Base-by-base conservation (phyloP, 352 stramenopile species). In the Pythium dissimile region DNA sequence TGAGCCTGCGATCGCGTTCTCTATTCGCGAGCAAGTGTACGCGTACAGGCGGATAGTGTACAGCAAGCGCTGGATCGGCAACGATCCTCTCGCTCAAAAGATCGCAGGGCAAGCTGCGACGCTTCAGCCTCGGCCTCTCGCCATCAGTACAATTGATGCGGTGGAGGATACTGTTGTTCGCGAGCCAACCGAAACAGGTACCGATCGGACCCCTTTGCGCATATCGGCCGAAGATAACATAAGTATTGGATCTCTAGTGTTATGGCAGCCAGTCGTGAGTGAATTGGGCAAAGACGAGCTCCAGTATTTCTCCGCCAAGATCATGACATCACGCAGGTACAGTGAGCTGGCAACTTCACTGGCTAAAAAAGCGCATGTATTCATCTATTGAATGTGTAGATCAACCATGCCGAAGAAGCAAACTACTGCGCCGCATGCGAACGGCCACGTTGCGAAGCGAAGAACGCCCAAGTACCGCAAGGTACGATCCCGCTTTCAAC, bases 241-340 rank as follows among this genome's bases (percentile, higher is more conserved):
- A 55, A 7, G 12, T 16, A 6, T 15, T 12, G 23, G 3, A 11
- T 24, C 5, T 45, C 34, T 26, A 87, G 81, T 73, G 39, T 53
- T 87, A 43, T 92, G 81, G 81, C 77, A 88, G 42, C 81, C 81
- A 21, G 69, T 84, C 28, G 21, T 92, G 26, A 92, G 79, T 42
- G 79, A 92, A 48, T 59, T 92, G 26, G 84, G 73, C 13, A 71
- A 51, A 61, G 81, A 92, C 62, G 81, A 92, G 54, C 68, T 64
- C 41, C 73, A 80, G 57, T 85, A 84, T 76, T 75, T 92, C 67
- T 71, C 74, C 27, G 66, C 73, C 18, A 84, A 67, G 56, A 57
- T 62, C 28, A 35, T 10, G 15, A 38, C 54, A 0, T 41, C 57
- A 28, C 48, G 55, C 54, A 42, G 62, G 61, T 68, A 41, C 16